A percentile compares a stretch with the other conserved stretches of the same genome.
Evolutionary conservation across 1,139 yeast genomes (phyloP).

Genomic region (Candida sp.): DNA sequence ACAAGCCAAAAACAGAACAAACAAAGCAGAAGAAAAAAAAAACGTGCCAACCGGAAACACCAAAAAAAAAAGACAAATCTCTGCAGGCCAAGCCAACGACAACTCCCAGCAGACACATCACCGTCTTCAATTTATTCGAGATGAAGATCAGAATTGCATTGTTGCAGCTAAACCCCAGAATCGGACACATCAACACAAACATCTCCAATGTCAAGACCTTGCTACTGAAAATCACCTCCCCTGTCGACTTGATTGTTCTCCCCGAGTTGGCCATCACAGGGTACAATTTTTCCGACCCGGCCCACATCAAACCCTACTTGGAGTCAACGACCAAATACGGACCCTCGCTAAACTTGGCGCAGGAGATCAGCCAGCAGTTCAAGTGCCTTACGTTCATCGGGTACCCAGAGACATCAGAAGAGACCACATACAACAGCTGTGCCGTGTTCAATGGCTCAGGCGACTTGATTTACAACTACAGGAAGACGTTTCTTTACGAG

Average conservation of each 20-base stretch:
- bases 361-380: conserved; percentile 49
- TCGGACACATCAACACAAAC: conserved; percentile 65
- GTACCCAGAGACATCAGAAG: conserved; percentile 63
- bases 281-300: conserved; percentile 61
- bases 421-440: conserved; percentile 66
- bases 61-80: no score
- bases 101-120: no score
- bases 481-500: conserved; percentile 79
- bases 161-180: conserved; percentile 68
- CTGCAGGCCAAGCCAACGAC: no score
- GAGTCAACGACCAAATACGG: conserved; percentile 46
- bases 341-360: conserved; percentile 61
- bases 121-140: not conserved
- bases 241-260: conserved; percentile 66
- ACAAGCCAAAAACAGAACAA: no score
- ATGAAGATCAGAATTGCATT: conserved; percentile 57
- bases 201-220: conserved; percentile 49
- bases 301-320: conserved; percentile 63
- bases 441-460: conserved; percentile 67
- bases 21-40: no score
- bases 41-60: no score
- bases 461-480: conserved; percentile 62
- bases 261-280: conserved; percentile 93
- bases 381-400: conserved; percentile 80
- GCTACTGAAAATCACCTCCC: conserved; percentile 20